Evolutionary conservation across 2,329 filamentous ascomycete species (phyloP), one percentile per base, ranked within the genome.

Genomic region (Colletotrichum caudatum): DNA sequence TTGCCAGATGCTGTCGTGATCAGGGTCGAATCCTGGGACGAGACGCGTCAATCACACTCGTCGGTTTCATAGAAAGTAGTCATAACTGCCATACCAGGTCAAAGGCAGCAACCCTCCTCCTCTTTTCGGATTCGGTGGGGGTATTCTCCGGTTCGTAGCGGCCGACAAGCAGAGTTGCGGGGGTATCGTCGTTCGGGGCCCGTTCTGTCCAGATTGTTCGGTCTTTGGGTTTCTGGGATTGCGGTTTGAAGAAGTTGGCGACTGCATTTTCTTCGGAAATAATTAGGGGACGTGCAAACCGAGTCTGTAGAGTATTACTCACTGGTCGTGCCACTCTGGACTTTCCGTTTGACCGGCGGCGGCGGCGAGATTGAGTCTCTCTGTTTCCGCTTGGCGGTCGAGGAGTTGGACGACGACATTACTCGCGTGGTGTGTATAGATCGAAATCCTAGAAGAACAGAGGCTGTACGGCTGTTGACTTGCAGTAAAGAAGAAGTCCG

Each of bases 211-310:
- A 98, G 12, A 82, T 84, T 62, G 93, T 90, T 69, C 88, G 89
- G 61, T 95, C 91, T 18, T 93, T 93, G 41, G 92, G 90, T 79
- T 97, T 98, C 80, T 97, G 90, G 0, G 94, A 98, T 0, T 88
- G 79, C 0, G 95, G 95, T 0, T 91, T 97, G 82, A 98, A 98
- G 84, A 98, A 98, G 65, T 88, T 94, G 26, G 93, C 88, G 1
- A 97, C 90, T 1, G 92, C 90, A 71, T 82, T 89, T 79, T 90
- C 92, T 93, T 74, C 5, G 14, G 1, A 12, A 39, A 7, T 1
- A 4, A 5, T 35, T 35, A 26, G 29, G 23, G 35, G 48, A 11
- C 3, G 16, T 26, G 5, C 14, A 23, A 18, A 29, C 26, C 11
- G n/a, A 48, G 37, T 14, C 9, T 5, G 11, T 1, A 4, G 54